Evolutionary conservation across 2,329 filamentous ascomycete species (phyloP), one percentile per base, ranked within the genome.

Genomic region (Xylaria sp.): DNA sequence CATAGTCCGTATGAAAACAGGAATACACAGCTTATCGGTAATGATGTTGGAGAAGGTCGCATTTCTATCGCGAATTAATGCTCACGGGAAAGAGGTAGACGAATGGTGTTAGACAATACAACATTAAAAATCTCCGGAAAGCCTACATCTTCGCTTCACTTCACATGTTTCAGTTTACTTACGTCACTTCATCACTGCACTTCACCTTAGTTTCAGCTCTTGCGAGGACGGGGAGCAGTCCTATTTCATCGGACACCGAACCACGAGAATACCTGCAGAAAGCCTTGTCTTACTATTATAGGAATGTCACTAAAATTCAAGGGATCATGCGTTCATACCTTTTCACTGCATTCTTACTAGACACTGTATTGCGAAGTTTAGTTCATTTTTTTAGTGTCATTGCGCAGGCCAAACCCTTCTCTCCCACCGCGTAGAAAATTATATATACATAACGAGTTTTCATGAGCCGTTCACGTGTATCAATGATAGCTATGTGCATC

Each of bases 281-380:
- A 41, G 15, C 3, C 7, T 8, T 4, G 39, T 43, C 7, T 43
- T n/a, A 3, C 13, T 18, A 39, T 43, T 3, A 7, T 43, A 43
- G 18, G 39, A 9, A 3, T n/a, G 6, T 43, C 39, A 43, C 18
- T 8, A 43, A n/a, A n/a, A 43, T 8, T 3, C n/a, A 9, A 7
- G 9, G 7, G 36, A 43, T 4, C 18, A 9, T n/a, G n/a, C 18
- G 8, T n/a, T n/a, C n/a, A n/a, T n/a, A 43, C 39, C 8, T n/a
- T 43, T 39, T 43, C 39, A n/a, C 18, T 43, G 7, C 39, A 43
- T n/a, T 43, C 39, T 52, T 48, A 65, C 36, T 45, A 30, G 18
- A 28, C 6, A 46, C 18, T 25, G 4, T n/a, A 13, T 23, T 43
- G 45, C 18, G 18, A n/a, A 9, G 25, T 12, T 32, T 23, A n/a